Evolutionary conservation across 1,139 yeast genomes (phyloP).

Genomic region (Hyphopichia buzzinii): DNA sequence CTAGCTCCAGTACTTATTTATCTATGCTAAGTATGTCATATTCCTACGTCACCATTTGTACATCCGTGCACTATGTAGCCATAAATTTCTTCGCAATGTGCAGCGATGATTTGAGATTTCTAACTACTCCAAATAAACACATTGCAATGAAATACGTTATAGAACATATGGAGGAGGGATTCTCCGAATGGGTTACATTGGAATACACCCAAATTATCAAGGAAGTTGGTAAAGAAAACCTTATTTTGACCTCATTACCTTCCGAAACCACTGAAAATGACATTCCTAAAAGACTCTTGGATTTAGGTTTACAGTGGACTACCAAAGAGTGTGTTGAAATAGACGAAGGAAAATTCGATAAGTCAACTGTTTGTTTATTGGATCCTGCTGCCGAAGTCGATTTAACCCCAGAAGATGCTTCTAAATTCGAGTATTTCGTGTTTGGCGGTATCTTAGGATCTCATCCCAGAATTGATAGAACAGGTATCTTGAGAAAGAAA

Average conservation of each 20-base stretch:
- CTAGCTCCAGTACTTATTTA: no score
- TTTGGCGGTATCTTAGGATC: conserved; percentile 97
- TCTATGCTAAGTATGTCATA: no score
- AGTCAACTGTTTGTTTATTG: conserved; percentile 67
- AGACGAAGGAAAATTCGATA: conserved; percentile 42
- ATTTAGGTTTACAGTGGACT: conserved; percentile 80
- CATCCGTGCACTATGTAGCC: not conserved
- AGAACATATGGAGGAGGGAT: conserved; percentile 97
- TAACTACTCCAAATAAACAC: no score
- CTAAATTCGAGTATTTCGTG: conserved; percentile 76
- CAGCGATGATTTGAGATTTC: not conserved
- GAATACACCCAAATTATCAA: conserved; percentile 81
- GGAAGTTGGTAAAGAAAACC: conserved; percentile 77
- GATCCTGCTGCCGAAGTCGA: conserved; percentile 86
- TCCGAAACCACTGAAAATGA: conserved; percentile 55
- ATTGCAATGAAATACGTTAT: conserved; percentile 76
- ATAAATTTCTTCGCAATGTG: no score
- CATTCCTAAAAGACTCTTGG: conserved; percentile 60
- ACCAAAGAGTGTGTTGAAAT: conserved; percentile 61
- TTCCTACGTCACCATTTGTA: not conserved
- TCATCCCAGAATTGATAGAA: conserved; percentile 94
- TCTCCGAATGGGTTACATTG: conserved; percentile 91
- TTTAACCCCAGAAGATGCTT: conserved; percentile 65
- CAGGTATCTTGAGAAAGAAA: conserved; percentile 77
- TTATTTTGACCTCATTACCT: conserved; percentile 78